phyloP scores from a whole-genome alignment of 2,329 filamentous ascomycete genomes.

The Diaporthe vaccinii region DNA sequence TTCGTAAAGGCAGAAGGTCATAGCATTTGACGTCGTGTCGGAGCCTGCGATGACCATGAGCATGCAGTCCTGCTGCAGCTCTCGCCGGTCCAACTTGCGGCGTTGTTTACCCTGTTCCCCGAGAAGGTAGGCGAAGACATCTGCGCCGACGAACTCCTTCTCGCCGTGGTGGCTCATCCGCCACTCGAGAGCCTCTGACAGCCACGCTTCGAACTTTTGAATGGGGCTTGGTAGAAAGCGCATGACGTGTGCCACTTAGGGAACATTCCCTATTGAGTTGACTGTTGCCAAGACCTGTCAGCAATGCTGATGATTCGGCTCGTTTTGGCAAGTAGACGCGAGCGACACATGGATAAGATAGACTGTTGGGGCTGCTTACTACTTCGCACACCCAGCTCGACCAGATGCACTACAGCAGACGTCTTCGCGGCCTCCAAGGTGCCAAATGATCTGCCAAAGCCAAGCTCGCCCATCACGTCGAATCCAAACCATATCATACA shows the following conservation, averaged over 20 bases:
- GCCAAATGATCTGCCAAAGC: slow-evolving; percentile 19
- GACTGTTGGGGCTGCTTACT: neutral
- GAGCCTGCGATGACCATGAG: slow-evolving; percentile 54
- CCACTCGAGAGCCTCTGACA: slow-evolving; percentile 13
- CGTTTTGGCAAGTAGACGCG: neutral
- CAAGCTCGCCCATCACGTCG: slow-evolving; percentile 19
- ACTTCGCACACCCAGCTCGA: slow-evolving; percentile 20
- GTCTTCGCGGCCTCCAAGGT: slow-evolving; percentile 7
- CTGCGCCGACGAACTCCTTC: slow-evolving; percentile 10
- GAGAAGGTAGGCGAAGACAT: slow-evolving; percentile 3
- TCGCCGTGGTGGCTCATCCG: slow-evolving; percentile 18
- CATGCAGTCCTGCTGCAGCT: slow-evolving; percentile 19
- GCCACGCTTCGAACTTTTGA: slow-evolving; percentile 13
- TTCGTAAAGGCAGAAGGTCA: slow-evolving; percentile 74
- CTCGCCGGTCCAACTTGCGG: slow-evolving; percentile 9
- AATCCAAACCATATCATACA: slow-evolving; percentile 25
- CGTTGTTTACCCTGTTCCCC: slow-evolving; percentile 16
- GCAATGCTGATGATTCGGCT: neutral
- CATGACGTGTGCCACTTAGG: slow-evolving; percentile 14
- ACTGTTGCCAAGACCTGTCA: neutral
- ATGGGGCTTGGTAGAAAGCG: slow-evolving; percentile 16
- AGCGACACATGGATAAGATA: neutral
- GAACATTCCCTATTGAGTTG: slow-evolving; percentile 9
- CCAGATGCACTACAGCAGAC: slow-evolving; percentile 1
- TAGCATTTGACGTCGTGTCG: slow-evolving; percentile 74